phyloP scores from a whole-genome alignment of 306 rosid species.

The Trifolium fragiferum region DNA sequence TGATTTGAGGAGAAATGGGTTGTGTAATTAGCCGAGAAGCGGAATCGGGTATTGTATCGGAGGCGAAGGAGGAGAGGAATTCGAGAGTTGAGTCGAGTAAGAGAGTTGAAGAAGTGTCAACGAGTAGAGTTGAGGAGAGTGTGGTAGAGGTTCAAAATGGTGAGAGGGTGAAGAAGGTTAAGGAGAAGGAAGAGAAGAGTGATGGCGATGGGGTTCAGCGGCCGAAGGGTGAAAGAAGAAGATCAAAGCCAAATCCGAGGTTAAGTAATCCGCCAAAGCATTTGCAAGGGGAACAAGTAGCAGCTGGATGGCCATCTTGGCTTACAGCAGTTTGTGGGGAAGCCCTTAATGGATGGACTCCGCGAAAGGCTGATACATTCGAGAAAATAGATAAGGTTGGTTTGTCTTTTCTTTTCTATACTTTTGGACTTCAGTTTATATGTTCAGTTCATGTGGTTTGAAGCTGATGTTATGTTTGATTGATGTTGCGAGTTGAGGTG shows the following conservation, averaged over 20 bases:
- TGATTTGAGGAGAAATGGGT: conserved; percentile 75
- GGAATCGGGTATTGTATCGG: conserved; percentile 61
- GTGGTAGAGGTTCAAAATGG: conserved; percentile 59
- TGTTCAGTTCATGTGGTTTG: conserved; percentile 30
- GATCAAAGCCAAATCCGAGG: conserved; percentile 82
- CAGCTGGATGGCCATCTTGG: conserved; percentile 95
- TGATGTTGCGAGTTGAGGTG: conserved; percentile 28
- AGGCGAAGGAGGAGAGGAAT: conserved; percentile 65
- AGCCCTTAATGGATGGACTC: conserved; percentile 88
- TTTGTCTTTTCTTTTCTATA: conserved; percentile 13
- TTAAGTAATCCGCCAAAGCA: conserved; percentile 69
- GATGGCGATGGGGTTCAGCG: conserved; percentile 45
- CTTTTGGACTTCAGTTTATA: conserved; percentile 15
- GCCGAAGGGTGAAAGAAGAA: conserved; percentile 71
- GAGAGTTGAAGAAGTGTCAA: conserved; percentile 66
- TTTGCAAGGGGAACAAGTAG: conserved; percentile 75
- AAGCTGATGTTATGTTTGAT: conserved; percentile 27
- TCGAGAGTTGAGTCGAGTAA: conserved; percentile 53
- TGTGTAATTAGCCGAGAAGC: conserved; percentile 81
- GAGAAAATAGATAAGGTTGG: conserved; percentile 93
- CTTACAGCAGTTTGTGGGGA: conserved; percentile 90
- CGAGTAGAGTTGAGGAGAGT: conserved; percentile 45
- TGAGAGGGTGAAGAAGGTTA: conserved; percentile 52
- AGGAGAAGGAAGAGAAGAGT: conserved; percentile 62
- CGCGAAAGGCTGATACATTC: conserved; percentile 88